Base-by-base conservation (phyloP, 1,139 yeast species). In the Suhomyces bolitotheri region DNA sequence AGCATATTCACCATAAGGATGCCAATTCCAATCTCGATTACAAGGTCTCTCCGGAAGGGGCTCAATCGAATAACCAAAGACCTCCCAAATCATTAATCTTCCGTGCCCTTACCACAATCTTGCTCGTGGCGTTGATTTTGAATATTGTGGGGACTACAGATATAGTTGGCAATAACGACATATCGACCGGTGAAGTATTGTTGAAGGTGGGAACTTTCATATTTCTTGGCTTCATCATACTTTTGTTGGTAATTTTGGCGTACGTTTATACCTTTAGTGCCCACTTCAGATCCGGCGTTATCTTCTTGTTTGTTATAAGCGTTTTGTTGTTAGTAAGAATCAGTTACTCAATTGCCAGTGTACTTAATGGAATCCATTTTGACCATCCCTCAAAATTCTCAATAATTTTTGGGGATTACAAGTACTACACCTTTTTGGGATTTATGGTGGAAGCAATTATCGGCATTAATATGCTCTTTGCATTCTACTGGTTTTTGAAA, bases 361-460 rank as follows among this genome's bases (percentile, higher is more conserved):
- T 56, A 1, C 49, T 52, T 38, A 33, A 42, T n/a, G 50, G 50
- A 4, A 27, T 45, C 22, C 35, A 37, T 24, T 39, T 53, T 25
- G 29, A 32, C 4, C 14, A 31, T 8, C 46, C 52, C 8, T 43
- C 47, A 22, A 40, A 50, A 31, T 53, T 43, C 33, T 33, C 46
- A 10, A 37, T 54, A 22, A 22, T 53, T 16, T 46, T 44, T 24
- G 58, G 58, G n/a, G 46, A 52, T 27, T 53, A 45, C 38, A 37
- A 45, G 34, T 54, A 51, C 38, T 54, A 49, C 25, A 41, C 53
- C 7, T 52, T 51, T 28, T 22, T 53, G 40, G 54, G 38, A 1
- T 44, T 53, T 14, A 11, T 41, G 14, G 27, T 26, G 22, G 51
- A 47, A 33, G 43, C 35, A 3, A 5, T 45, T 7, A 17, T 36